A percentile compares a stretch with the other conserved stretches of the same genome.
Conservation (phyloP, 148 eudicot genomes). For the Fallopia convolvulus region DNA sequence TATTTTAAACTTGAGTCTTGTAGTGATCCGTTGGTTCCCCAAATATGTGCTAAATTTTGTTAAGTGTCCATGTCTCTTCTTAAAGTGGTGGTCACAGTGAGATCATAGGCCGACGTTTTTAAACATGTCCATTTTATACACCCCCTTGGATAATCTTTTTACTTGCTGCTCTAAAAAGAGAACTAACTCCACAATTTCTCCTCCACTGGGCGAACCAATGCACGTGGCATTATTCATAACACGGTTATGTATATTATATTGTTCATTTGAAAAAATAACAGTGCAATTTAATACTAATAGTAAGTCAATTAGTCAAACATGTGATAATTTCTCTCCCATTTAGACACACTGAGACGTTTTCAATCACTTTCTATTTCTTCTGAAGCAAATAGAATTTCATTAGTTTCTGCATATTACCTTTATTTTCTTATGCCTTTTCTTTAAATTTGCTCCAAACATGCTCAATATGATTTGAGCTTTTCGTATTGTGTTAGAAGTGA, state of each 20-base stretch:
- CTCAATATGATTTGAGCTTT: not conserved
- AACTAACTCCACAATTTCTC: not conserved
- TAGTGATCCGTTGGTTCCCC: not conserved
- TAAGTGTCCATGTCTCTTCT: not conserved
- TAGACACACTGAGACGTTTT: not conserved
- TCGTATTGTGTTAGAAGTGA: not conserved
- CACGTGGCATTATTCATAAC: not conserved
- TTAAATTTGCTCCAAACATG: not conserved
- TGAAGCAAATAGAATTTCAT: not conserved
- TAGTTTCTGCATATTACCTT: not conserved
- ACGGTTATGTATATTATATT: not conserved
- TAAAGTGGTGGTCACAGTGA: not conserved
- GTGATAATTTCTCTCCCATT: not conserved
- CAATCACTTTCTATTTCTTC: not conserved
- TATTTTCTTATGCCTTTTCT: not conserved
- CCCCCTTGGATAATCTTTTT: not conserved
- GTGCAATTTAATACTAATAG: not conserved
- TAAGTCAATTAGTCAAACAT: not conserved
- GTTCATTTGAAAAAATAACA: not conserved
- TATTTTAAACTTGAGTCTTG: not conserved
- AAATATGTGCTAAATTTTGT: not conserved
- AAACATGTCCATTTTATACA: not conserved
- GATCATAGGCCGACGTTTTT: not conserved
- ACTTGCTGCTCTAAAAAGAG: not conserved
- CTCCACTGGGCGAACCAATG: not conserved